Conservation (phyloP, 495 filamentous ascomycete species). For the Penicillium parvum region DNA sequence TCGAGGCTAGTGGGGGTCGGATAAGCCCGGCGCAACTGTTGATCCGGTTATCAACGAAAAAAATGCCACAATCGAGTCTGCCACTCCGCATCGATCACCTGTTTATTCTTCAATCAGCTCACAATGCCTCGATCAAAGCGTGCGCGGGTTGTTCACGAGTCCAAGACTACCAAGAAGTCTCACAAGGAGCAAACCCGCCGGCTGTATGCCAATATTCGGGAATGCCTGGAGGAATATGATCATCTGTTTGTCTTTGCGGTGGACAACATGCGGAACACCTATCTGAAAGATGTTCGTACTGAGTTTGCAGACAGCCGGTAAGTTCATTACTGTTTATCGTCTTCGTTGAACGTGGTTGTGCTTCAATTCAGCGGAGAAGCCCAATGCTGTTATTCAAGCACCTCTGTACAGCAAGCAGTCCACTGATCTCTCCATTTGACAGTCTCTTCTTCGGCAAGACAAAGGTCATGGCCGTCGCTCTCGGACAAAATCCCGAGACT, state of each 20-base stretch:
- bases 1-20: slow-evolving; percentile 29
- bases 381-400: too few relatives aligned
- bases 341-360: background rate
- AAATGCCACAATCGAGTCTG: slow-evolving; percentile 16
- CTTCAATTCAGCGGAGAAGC: too few relatives aligned
- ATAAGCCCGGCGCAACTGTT: slow-evolving; percentile 39
- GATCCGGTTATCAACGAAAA: slow-evolving; percentile 44
- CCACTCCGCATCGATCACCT: slow-evolving; percentile 1
- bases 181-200: slow-evolving; percentile 82
- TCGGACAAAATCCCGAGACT: slow-evolving; percentile 68
- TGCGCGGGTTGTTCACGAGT: slow-evolving; percentile 78
- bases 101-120: slow-evolving; percentile 12
- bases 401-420: too few relatives aligned
- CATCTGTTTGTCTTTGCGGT: slow-evolving; percentile 89
- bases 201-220: slow-evolving; percentile 82
- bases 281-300: slow-evolving; percentile 84
- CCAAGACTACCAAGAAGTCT: slow-evolving; percentile 85
- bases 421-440: too few relatives aligned
- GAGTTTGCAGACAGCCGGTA: slow-evolving; percentile 84
- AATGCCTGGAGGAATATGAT: slow-evolving; percentile 78
- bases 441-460: slow-evolving; percentile 98
- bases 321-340: background rate
- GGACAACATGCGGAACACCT: slow-evolving; percentile 98
- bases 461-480: slow-evolving; percentile 93
- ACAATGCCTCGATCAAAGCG: slow-evolving; percentile 97